These are phyloP conservation scores for Boletus semigastroideus DNA, from an alignment of 1,284 basidiomycete species.

Conservation along the genomic window DNA sequence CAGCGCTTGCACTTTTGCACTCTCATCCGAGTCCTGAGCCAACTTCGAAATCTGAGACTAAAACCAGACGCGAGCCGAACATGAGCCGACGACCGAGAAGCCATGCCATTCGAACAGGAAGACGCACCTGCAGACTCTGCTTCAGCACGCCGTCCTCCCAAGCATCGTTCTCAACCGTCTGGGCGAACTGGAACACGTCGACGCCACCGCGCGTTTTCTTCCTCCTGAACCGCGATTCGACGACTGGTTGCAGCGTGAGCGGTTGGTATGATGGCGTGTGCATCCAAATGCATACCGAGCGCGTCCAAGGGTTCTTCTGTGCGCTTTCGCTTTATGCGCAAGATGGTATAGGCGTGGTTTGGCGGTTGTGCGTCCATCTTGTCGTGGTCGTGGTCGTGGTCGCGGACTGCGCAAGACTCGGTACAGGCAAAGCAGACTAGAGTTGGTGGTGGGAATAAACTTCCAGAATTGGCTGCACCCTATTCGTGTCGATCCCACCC, in stretches of 20 bases:
- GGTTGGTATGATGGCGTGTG: slow-evolving; percentile 1
- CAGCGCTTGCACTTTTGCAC: slow-evolving; percentile 10
- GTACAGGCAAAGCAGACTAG: background rate
- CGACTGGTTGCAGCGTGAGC: slow-evolving; percentile 44
- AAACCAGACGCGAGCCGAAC: background rate
- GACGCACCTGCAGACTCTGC: slow-evolving; percentile 58
- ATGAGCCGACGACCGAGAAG: background rate
- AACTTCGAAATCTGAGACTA: slow-evolving; percentile 54
- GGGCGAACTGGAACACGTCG: slow-evolving; percentile 74
- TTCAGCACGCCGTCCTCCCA: slow-evolving; percentile 62
- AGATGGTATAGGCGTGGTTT: slow-evolving; percentile 57
- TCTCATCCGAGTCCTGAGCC: slow-evolving; percentile 34
- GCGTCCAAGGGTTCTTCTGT: slow-evolving; percentile 78
- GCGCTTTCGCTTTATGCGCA: slow-evolving; percentile 77
- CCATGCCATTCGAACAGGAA: background rate
- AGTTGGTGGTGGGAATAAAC: background rate
- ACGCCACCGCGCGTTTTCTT: slow-evolving; percentile 61
- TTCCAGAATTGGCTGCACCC: background rate
- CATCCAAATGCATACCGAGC: slow-evolving; percentile 48
- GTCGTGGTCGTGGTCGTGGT: background rate
- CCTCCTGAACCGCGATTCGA: slow-evolving; percentile 56
- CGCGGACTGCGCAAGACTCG: background rate
- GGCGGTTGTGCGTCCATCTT: slow-evolving; percentile 21
- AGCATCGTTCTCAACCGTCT: slow-evolving; percentile 66
- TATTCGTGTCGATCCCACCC: too few species aligned